phyloP scores from a whole-genome alignment of 768 basidiomycete genomes.

The Termitomyces sp. region DNA sequence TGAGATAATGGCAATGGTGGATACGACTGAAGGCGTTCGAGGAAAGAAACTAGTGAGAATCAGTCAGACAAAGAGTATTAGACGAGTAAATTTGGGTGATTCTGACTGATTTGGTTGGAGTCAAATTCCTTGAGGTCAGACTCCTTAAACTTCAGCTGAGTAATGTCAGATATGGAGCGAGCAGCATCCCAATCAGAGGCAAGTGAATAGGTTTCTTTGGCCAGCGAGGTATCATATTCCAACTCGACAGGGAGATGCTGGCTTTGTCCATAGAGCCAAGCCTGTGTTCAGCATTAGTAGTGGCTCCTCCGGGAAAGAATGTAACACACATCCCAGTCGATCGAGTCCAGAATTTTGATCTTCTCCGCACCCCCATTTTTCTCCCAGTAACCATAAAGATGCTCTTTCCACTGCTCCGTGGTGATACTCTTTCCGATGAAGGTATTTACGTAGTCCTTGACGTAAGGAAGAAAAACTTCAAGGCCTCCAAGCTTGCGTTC shows the following conservation, averaged over 20 bases:
- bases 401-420: conserved; percentile 77
- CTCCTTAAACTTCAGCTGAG: conserved; percentile 48
- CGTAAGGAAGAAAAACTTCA: conserved; percentile 80
- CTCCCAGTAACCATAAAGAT: conserved; percentile 68
- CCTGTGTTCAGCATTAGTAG: conserved; percentile 29
- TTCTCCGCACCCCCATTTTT: conserved; percentile 55
- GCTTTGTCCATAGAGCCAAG: conserved; percentile 84
- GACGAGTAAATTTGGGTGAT: not conserved
- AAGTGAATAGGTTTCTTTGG: conserved; percentile 62
- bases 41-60: conserved; percentile 63
- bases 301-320: not conserved
- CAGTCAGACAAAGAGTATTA: not conserved
- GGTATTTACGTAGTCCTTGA: conserved; percentile 74
- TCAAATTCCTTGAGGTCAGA: conserved; percentile 61
- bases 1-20: conserved; percentile 55
- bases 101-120: conserved; percentile 71
- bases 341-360: conserved; percentile 55
- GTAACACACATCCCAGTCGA: conserved; percentile 71
- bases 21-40: conserved; percentile 71
- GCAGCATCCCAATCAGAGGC: conserved; percentile 73
- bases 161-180: conserved; percentile 38
- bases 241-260: conserved; percentile 65
- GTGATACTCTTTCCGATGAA: conserved; percentile 83
- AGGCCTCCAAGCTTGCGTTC: conserved; percentile 77
- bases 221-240: conserved; percentile 71